Evolutionary conservation across 2,329 filamentous ascomycete genomes (phyloP), one percentile per base, ranked within the genome.

Genomic region (Magnaporthiopsis incrustans): DNA sequence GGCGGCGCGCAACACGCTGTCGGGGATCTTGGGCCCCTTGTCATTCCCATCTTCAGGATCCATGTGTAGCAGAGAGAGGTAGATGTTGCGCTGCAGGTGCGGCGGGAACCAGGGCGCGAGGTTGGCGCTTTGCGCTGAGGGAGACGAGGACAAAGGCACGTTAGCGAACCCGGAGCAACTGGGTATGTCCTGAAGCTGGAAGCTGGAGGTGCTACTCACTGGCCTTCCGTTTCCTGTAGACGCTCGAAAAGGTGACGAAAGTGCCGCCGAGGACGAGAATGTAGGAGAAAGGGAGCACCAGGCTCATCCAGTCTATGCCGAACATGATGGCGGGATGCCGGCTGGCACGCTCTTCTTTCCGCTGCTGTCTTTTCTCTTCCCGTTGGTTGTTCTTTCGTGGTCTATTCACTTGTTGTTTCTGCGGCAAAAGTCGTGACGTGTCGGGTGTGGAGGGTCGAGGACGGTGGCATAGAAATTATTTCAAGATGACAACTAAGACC

Each of bases 31-130:
- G 66, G 85, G 82, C 6, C 83, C 77, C 75, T 93, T 92, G 72
- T 91, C 87, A 15, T 32, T 44, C 64, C 68, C 60, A 22, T 60
- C 83, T 69, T 84, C 82, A 64, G 85, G 81, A 64, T 85, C 83
- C 73, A 95, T 83, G 78, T 99, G 92, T 62, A 97, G 83, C 57
- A 99, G 87, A 59, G 92, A 92, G 66, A 97, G 86, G 81, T 98
- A 99, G 73, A 99, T 86, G 77, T 99, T 93, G 77, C 94, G 91
- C 77, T 95, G 90, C 62, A 96, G 82, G 75, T 99, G 93, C 63
- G 89, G 85, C 30, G 89, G 88, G 77, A 99, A 99, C 94, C 95
- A 99, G 70, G 94, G 92, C 69, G 90, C 92, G 67, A 99, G 87
- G 69, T 90, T 91, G 63, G 91, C 89, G 71, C 90, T 89, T 79